Conservation (phyloP, 805 yeast genomes). For the Pichia sporocuriosa region DNA sequence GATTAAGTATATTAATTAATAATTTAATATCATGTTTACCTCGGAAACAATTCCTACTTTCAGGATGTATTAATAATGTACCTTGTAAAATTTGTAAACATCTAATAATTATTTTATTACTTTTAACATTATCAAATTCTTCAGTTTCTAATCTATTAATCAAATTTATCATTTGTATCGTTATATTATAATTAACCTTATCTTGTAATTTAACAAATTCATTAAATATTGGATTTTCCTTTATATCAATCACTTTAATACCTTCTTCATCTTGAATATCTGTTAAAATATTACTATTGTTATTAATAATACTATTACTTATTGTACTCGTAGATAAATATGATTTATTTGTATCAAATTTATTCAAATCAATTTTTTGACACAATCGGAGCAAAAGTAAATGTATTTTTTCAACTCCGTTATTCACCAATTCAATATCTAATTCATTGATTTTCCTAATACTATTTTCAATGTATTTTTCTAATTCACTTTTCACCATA, state of each 20-base stretch:
- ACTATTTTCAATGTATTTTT: not conserved
- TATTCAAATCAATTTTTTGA: no score
- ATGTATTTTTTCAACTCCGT: constrained; percentile 1
- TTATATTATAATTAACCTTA: not conserved
- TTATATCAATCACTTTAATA: no score
- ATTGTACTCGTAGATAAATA: not conserved
- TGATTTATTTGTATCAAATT: not conserved
- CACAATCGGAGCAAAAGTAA: not conserved
- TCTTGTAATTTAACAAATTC: constrained; percentile 1
- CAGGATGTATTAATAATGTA: constrained; percentile 2
- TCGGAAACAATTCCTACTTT: not conserved
- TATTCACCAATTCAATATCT: not conserved
- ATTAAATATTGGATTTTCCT: no score
- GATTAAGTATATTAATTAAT: not conserved
- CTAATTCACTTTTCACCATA: no score
- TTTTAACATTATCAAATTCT: not conserved
- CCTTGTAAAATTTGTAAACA: constrained; percentile 4
- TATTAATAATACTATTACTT: not conserved
- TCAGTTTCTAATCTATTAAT: not conserved
- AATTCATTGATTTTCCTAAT: not conserved
- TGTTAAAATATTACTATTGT: not conserved
- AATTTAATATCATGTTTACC: not conserved
- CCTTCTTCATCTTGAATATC: no score
- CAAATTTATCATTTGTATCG: not conserved
- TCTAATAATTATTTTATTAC: not conserved